A percentile compares a stretch with the other conserved stretches of the same genome.
phyloP scores from a whole-genome alignment of 1,284 basidiomycete genomes.

The Peniophora sp. region DNA sequence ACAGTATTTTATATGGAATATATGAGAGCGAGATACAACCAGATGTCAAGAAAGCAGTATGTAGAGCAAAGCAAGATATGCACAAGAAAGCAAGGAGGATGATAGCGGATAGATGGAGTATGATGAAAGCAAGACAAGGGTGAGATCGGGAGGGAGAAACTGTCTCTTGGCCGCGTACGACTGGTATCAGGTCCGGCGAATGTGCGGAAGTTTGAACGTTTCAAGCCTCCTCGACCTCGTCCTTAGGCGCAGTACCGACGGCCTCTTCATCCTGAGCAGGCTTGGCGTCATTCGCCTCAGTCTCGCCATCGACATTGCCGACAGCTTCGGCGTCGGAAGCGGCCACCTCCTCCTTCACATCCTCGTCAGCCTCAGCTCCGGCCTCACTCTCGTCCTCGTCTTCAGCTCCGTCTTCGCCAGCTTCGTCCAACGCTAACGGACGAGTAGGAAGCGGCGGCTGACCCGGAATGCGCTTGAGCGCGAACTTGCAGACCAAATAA shows the following conservation, averaged over 20 bases:
- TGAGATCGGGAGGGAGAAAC: too few species aligned
- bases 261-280: too few species aligned
- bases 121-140: neutral
- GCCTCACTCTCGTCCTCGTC: neutral
- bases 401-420: neutral
- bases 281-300: too few species aligned
- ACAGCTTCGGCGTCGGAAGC: neutral
- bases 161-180: too few species aligned
- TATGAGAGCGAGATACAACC: too few species aligned
- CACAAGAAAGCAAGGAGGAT: neutral
- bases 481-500: constrained; percentile 71
- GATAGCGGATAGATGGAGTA: neutral
- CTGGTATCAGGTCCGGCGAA: too few species aligned
- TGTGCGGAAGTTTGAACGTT: too few species aligned
- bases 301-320: too few species aligned
- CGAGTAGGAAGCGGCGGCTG: constrained; percentile 43
- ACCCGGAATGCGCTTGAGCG: constrained; percentile 60
- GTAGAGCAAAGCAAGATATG: neutral
- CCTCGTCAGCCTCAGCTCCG: neutral
- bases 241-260: too few species aligned
- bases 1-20: too few species aligned
- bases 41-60: too few species aligned
- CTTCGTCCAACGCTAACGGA: neutral
- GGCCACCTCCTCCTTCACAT: neutral
- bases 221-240: too few species aligned